Percentiles rank a stretch among this genome's conserved stretches.
phyloP scores from a whole-genome alignment of 306 rosid species.

The Urtica urens region DNA sequence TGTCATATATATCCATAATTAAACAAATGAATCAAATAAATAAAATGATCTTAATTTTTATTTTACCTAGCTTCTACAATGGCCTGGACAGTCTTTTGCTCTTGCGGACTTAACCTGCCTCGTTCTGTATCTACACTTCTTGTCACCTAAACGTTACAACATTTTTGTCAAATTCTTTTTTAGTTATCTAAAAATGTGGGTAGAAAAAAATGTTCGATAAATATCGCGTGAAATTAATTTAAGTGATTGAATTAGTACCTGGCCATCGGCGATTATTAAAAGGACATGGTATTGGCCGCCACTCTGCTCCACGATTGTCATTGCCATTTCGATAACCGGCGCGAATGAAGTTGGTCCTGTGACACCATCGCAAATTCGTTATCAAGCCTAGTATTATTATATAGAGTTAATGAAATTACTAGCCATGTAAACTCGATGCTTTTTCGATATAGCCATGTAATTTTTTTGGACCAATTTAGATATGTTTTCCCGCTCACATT shows the following conservation, averaged over 20 bases:
- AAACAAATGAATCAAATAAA: too few species aligned
- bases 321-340: conserved; percentile 86
- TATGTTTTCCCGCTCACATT: too few species aligned
- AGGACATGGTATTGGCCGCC: conserved; percentile 72
- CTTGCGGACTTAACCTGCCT: conserved; percentile 80
- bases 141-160: conserved; percentile 48
- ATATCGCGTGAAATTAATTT: neutral
- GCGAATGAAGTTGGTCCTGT: conserved; percentile 96
- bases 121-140: conserved; percentile 75
- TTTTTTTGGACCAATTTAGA: too few species aligned
- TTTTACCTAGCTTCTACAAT: conserved; percentile 90
- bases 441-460: too few species aligned
- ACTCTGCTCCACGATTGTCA: conserved; percentile 87
- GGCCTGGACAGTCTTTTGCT: conserved; percentile 78
- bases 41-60: too few species aligned
- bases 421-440: too few species aligned
- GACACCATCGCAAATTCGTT: too few species aligned
- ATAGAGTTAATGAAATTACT: too few species aligned
- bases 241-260: conserved; percentile 41
- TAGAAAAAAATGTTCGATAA: neutral
- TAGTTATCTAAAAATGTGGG: neutral
- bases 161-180: neutral
- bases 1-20: too few species aligned
- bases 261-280: conserved; percentile 81
- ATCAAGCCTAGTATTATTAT: too few species aligned